These are phyloP conservation scores for Ogataea nitratoaversa DNA, from an alignment of 805 yeast genomes.

Conservation along the genomic window DNA sequence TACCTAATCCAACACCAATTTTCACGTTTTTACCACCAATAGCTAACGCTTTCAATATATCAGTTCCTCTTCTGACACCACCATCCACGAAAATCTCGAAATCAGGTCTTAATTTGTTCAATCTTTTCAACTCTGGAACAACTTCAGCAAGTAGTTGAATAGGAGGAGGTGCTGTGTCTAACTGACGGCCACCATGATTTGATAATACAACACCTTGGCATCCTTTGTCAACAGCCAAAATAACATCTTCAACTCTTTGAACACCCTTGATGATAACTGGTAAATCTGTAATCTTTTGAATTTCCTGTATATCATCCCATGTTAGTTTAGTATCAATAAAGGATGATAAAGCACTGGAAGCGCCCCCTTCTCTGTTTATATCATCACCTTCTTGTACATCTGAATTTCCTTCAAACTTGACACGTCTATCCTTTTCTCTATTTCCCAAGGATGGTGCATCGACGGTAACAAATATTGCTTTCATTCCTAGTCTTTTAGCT, in stretches of 20 bases:
- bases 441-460: conserved; percentile 92
- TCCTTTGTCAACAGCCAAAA: conserved; percentile 68
- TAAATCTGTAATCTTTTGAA: conserved; percentile 51
- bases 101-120: conserved; percentile 42
- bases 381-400: conserved; percentile 40
- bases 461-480: conserved; percentile 82
- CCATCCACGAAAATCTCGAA: conserved; percentile 64
- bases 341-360: conserved; percentile 80
- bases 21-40: conserved; percentile 71
- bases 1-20: conserved; percentile 66
- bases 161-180: conserved; percentile 79
- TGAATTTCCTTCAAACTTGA: conserved; percentile 35
- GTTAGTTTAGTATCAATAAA: conserved; percentile 69
- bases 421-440: conserved; percentile 59
- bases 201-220: conserved; percentile 77
- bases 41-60: conserved; percentile 60
- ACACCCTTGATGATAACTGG: conserved; percentile 79
- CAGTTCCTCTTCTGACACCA: conserved; percentile 67
- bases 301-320: conserved; percentile 62
- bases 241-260: conserved; percentile 77
- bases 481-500: conserved; percentile 70
- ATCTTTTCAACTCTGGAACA: conserved; percentile 44
- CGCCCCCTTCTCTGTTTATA: conserved; percentile 73
- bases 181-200: conserved; percentile 87
- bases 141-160: conserved; percentile 71